A percentile compares a stretch with the other conserved stretches of the same genome.
Evolutionary conservation across 106 monocot genomes (phyloP).

Genomic region (Ottelia alismoides): DNA sequence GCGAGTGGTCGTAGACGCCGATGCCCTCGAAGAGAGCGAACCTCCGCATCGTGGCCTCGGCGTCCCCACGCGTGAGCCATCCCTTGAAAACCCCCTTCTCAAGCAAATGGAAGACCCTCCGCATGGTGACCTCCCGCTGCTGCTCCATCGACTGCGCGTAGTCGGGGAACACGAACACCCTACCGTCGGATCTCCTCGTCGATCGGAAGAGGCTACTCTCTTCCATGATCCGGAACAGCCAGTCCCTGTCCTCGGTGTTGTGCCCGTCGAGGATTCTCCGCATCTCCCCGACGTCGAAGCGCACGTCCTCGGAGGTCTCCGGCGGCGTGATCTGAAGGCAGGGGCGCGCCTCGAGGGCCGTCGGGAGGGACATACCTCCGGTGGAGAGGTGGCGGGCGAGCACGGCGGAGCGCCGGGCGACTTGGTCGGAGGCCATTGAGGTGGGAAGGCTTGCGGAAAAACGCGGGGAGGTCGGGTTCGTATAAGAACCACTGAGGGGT

Average conservation of each 20-base stretch:
- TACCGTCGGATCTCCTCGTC: slow-evolving; percentile 14
- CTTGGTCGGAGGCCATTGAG: no score
- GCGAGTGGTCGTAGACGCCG: slow-evolving; percentile 71
- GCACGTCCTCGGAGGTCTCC: slow-evolving; percentile 16
- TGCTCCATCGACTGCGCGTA: slow-evolving; percentile 83
- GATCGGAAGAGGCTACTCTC: slow-evolving; percentile 56
- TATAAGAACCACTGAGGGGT: no score
- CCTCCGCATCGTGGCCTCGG: slow-evolving; percentile 41
- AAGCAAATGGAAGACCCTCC: slow-evolving; percentile 45
- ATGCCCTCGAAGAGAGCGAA: slow-evolving; percentile 52
- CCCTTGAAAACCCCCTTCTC: slow-evolving; percentile 49
- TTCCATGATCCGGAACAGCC: slow-evolving; percentile 64
- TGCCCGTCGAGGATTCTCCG: slow-evolving; percentile 68
- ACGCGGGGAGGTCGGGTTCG: no score
- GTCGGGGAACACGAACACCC: slow-evolving; percentile 52
- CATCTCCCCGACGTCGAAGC: slow-evolving; percentile 27
- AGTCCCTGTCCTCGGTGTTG: slow-evolving; percentile 42
- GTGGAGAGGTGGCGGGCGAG: no score
- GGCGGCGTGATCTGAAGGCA: slow-evolving; percentile 38
- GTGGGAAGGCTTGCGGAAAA: no score
- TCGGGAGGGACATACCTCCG: no score
- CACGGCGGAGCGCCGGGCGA: no score
- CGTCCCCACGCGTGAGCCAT: slow-evolving; percentile 47
- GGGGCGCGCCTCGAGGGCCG: no score
- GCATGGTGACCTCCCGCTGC: slow-evolving; percentile 75